A percentile compares a stretch with the other conserved stretches of the same genome.
Evolutionary conservation across 2,329 filamentous ascomycete species (phyloP).

Genomic region (Colletotrichum chrysophilum): DNA sequence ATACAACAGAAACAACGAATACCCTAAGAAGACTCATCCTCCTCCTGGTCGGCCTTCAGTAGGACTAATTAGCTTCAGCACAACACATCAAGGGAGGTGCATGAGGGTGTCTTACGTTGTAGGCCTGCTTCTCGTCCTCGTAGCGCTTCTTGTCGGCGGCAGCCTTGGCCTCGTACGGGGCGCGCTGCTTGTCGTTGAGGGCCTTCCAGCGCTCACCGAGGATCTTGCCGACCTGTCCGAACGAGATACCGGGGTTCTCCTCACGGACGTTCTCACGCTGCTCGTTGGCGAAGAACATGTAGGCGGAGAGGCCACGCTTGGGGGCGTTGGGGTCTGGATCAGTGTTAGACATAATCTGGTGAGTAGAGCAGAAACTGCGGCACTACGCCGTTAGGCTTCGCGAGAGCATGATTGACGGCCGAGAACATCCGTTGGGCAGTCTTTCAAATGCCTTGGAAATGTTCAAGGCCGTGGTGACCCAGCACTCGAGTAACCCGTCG

Average conservation of each 20-base stretch:
- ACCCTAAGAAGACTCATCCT: constrained; percentile 54
- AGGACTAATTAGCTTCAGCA: constrained; percentile 32
- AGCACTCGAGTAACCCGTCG: background rate
- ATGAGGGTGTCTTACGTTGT: constrained; percentile 69
- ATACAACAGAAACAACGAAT: constrained; percentile 11
- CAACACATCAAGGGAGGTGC: background rate
- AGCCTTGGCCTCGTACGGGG: constrained; percentile 96
- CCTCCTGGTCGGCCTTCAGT: constrained; percentile 60
- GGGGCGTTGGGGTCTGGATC: constrained; percentile 88
- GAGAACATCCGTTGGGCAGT: background rate
- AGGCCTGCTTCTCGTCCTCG: constrained; percentile 95
- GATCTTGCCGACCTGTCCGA: constrained; percentile 97
- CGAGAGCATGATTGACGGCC: background rate
- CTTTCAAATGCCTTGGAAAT: background rate
- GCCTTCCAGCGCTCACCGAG: constrained; percentile 99
- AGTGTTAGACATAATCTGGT: constrained; percentile 10
- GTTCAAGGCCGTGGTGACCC: background rate
- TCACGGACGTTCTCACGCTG: constrained; percentile 97
- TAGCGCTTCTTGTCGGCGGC: constrained; percentile 98
- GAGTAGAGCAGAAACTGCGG: background rate
- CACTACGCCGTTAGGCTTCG: background rate
- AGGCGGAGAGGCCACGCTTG: constrained; percentile 98
- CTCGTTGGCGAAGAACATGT: constrained; percentile 99
- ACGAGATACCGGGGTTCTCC: constrained; percentile 97
- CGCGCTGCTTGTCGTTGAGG: constrained; percentile 88